Conservation (phyloP, 1,284 basidiomycete species). For the Sphaerobolus stellatus region DNA sequence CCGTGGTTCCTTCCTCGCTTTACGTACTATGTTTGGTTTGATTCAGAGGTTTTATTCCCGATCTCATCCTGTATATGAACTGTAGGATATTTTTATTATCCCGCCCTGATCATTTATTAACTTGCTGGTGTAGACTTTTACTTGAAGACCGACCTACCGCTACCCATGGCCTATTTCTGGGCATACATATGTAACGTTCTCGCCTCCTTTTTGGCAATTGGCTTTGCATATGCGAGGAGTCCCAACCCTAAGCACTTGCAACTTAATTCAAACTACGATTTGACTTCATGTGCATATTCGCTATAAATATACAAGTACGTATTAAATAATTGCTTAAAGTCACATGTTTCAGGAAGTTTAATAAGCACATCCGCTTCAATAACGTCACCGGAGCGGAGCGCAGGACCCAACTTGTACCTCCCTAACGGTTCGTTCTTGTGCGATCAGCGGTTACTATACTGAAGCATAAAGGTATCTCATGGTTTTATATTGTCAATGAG, state of each 20-base stretch:
- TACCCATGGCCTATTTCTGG: conserved; percentile 70
- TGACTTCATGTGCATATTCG: too few relatives aligned
- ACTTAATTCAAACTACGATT: too few relatives aligned
- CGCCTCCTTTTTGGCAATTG: conserved; percentile 60
- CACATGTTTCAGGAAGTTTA: too few relatives aligned
- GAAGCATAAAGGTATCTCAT: too few relatives aligned
- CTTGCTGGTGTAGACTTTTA: conserved; percentile 68
- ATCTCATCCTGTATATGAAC: conserved; percentile 66
- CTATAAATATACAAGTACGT: conserved; percentile 60
- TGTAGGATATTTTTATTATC: conserved; percentile 38
- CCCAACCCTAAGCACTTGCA: too few relatives aligned
- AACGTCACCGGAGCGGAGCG: too few relatives aligned
- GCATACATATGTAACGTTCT: conserved; percentile 55
- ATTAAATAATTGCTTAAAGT: too few relatives aligned
- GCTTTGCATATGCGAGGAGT: conserved; percentile 59
- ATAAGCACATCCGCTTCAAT: too few relatives aligned
- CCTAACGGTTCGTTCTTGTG: too few relatives aligned
- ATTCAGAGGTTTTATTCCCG: conserved; percentile 65
- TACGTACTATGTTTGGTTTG: conserved; percentile 46
- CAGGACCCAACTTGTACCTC: too few relatives aligned
- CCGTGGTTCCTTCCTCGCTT: conserved; percentile 50
- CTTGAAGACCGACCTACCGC: conserved; percentile 63
- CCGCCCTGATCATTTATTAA: not conserved
- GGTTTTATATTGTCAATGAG: not conserved
- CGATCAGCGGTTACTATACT: too few relatives aligned